Evolutionary conservation across 2,329 filamentous ascomycete genomes (phyloP).

Genomic region (Ascochyta viciae-villosae): DNA sequence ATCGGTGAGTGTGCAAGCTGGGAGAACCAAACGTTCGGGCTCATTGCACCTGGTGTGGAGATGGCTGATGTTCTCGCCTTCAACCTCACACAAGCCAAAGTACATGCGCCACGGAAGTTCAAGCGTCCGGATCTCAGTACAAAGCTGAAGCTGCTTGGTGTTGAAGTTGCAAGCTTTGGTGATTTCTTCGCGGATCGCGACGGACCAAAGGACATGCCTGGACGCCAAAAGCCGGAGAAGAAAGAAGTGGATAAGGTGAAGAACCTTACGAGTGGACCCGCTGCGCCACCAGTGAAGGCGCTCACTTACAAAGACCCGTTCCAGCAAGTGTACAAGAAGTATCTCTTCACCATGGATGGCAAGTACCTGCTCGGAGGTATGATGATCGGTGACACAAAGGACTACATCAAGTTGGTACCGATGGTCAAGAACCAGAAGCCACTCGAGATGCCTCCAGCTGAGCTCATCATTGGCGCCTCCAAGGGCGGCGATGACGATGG

Average conservation of each 20-base stretch:
- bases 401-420: conserved; percentile 88
- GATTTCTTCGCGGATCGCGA: conserved; percentile 92
- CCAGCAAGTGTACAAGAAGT: conserved; percentile 89
- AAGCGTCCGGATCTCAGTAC: conserved; percentile 87
- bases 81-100: conserved; percentile 84
- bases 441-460: conserved; percentile 77
- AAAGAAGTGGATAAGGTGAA: conserved; percentile 58
- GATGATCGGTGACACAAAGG: conserved; percentile 93
- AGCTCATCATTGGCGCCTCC: conserved; percentile 81
- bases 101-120: conserved; percentile 73
- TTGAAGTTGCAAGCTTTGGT: conserved; percentile 91
- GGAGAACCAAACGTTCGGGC: conserved; percentile 83
- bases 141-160: conserved; percentile 86
- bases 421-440: conserved; percentile 85
- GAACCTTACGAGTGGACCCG: conserved; percentile 62
- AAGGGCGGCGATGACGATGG: conserved; percentile 73
- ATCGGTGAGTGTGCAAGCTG: conserved; percentile 92
- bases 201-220: conserved; percentile 77
- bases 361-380: conserved; percentile 93
- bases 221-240: conserved; percentile 57
- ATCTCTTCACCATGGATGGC: conserved; percentile 86
- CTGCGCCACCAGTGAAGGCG: conserved; percentile 74
- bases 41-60: conserved; percentile 88
- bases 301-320: conserved; percentile 91
- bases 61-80: conserved; percentile 93